phyloP scores from a whole-genome alignment of 805 yeast genomes.

The Lipomyces sp. region DNA sequence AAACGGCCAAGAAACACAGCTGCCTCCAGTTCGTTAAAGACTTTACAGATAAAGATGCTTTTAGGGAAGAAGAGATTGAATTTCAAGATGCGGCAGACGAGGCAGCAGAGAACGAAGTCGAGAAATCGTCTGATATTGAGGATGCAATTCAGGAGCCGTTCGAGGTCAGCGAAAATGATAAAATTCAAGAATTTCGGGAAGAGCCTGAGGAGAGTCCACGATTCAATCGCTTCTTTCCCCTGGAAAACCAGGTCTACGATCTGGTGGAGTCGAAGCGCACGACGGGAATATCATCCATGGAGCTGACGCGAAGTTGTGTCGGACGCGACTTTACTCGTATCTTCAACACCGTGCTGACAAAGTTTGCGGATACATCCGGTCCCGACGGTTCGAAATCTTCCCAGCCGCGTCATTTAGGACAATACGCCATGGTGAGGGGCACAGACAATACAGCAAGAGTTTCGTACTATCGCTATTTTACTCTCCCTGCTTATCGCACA shows the following conservation, averaged over 20 bases:
- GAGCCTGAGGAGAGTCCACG: not conserved
- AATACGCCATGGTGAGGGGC: conserved; percentile 58
- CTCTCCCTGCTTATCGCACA: conserved; percentile 50
- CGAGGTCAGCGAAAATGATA: conserved; percentile 24
- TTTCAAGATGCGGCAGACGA: conserved; percentile 42
- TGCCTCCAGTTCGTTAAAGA: conserved; percentile 47
- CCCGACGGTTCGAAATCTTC: conserved; percentile 37
- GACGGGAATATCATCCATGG: conserved; percentile 66
- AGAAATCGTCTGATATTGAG: conserved; percentile 32
- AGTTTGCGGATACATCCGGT: conserved; percentile 51
- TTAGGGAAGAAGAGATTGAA: conserved; percentile 44
- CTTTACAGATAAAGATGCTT: conserved; percentile 41
- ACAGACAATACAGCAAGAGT: conserved; percentile 75
- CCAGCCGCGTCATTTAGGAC: conserved; percentile 44
- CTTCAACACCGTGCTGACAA: conserved; percentile 57
- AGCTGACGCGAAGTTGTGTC: conserved; percentile 53
- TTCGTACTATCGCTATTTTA: conserved; percentile 70
- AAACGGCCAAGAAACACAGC: conserved; percentile 42
- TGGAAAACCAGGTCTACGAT: conserved; percentile 66
- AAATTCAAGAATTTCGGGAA: conserved; percentile 21
- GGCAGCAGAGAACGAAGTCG: conserved; percentile 47
- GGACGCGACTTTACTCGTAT: conserved; percentile 63
- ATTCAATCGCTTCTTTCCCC: conserved; percentile 63
- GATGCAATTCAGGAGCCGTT: conserved; percentile 37
- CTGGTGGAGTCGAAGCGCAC: conserved; percentile 50